Conservation (phyloP, 2,329 filamentous ascomycete genomes). For the Chrysosphaeria jannelii region DNA sequence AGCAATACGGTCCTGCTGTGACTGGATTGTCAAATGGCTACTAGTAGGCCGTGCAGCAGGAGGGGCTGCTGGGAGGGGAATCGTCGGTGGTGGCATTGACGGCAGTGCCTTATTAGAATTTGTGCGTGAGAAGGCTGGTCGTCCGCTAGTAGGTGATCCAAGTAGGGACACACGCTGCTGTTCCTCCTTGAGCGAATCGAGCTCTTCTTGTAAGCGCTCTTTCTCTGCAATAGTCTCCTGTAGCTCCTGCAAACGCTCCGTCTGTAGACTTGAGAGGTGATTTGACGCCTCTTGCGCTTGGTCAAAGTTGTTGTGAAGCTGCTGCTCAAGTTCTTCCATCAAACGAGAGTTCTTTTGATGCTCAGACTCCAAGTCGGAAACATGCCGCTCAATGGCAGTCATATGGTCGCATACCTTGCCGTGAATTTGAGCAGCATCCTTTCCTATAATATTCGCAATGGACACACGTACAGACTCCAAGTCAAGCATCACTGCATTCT, state of each 20-base stretch:
- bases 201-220: slow-evolving; percentile 30
- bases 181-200: slow-evolving; percentile 36
- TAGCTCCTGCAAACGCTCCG: slow-evolving; percentile 41
- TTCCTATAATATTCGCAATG: slow-evolving; percentile 20
- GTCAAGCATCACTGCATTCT: slow-evolving; percentile 28
- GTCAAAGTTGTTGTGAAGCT: slow-evolving; percentile 83
- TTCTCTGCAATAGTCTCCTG: slow-evolving; percentile 47
- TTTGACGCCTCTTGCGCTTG: slow-evolving; percentile 67
- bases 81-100: slow-evolving; percentile 78
- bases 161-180: slow-evolving; percentile 36
- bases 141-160: slow-evolving; percentile 7
- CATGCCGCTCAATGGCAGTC: slow-evolving; percentile 32
- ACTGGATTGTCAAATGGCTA: slow-evolving; percentile 47
- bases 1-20: slow-evolving; percentile 80
- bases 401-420: slow-evolving; percentile 23
- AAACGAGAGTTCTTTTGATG: slow-evolving; percentile 81
- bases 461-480: slow-evolving; percentile 27
- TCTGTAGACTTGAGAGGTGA: slow-evolving; percentile 53
- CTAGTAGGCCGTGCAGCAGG: slow-evolving; percentile 38
- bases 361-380: slow-evolving; percentile 26
- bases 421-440: slow-evolving; percentile 15
- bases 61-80: slow-evolving; percentile 46
- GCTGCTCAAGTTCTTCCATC: slow-evolving; percentile 88
- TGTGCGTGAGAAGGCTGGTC: slow-evolving; percentile 18
- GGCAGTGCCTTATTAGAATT: slow-evolving; percentile 39